These are phyloP conservation scores for Candida coquimbonensis DNA, from an alignment of 805 yeast species.

Conservation along the genomic window DNA sequence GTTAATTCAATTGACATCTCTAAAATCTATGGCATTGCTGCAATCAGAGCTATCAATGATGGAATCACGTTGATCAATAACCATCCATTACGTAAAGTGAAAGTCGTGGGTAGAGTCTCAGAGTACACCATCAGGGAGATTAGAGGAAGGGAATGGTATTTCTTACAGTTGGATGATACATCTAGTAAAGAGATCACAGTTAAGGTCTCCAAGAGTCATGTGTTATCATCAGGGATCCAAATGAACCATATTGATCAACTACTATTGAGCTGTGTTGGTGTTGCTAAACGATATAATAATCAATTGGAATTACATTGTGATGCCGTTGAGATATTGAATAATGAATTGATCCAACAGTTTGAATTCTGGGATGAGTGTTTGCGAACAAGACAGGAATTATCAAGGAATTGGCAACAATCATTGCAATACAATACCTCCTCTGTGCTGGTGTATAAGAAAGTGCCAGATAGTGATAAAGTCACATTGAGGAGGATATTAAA, in stretches of 20 bases:
- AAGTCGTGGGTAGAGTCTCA: slow-evolving; percentile 30
- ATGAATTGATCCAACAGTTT: slow-evolving; percentile 26
- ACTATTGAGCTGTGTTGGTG: neutral
- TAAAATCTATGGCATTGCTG: slow-evolving; percentile 23
- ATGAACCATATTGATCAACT: neutral
- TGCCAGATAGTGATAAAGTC: too few relatives aligned
- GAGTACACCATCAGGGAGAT: slow-evolving; percentile 23
- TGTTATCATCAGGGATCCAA: neutral
- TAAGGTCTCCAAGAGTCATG: neutral
- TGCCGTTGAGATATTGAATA: slow-evolving; percentile 17
- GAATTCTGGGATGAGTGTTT: slow-evolving; percentile 31
- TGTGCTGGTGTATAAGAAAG: too few relatives aligned
- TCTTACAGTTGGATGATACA: slow-evolving; percentile 27
- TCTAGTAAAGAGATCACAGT: slow-evolving; percentile 19
- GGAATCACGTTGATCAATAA: slow-evolving; percentile 30
- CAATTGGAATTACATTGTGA: slow-evolving; percentile 27
- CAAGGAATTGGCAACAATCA: slow-evolving; percentile 28
- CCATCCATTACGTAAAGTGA: slow-evolving; percentile 34
- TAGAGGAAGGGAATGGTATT: slow-evolving; percentile 12
- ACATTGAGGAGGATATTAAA: too few relatives aligned
- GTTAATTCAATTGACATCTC: slow-evolving; percentile 13
- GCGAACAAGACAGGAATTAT: slow-evolving; percentile 18
- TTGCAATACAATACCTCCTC: neutral
- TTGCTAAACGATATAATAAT: neutral
- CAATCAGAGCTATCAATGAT: slow-evolving; percentile 9